Evolutionary conservation across 192 early-diverging fungal species (phyloP).

Genomic region (Phycomyces nitens): DNA sequence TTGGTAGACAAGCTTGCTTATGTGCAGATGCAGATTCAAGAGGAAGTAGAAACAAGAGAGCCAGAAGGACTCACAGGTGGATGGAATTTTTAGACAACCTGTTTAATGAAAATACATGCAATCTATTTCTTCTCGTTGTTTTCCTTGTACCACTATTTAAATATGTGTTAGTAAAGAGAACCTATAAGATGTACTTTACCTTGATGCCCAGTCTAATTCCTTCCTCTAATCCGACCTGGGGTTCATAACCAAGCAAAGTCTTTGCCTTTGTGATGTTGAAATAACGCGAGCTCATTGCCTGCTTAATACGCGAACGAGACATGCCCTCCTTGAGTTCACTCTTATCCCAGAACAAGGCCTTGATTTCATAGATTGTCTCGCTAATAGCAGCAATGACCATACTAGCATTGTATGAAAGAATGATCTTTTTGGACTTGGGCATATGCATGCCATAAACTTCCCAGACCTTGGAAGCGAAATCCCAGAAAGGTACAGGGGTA

Average conservation of each 20-base stretch:
- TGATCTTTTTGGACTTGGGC: conserved; percentile 54
- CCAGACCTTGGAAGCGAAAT: conserved; percentile 73
- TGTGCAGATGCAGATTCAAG: conserved; percentile 62
- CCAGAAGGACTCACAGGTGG: conserved; percentile 20
- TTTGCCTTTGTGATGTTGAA: conserved; percentile 88
- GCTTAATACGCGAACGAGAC: conserved; percentile 73
- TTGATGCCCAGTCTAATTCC: conserved; percentile 39
- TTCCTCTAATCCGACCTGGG: conserved; percentile 52
- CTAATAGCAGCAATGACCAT: conserved; percentile 58
- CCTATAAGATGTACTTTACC: neutral
- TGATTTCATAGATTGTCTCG: conserved; percentile 59
- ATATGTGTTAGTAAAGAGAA: neutral
- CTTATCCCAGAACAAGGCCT: conserved; percentile 55
- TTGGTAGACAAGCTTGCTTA: conserved; percentile 72
- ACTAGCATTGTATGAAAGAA: conserved; percentile 50
- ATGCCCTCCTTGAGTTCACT: conserved; percentile 68
- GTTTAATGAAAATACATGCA: neutral
- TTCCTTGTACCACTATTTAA: conserved; percentile 13
- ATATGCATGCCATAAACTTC: conserved; percentile 53
- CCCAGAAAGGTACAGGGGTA: conserved; percentile 86
- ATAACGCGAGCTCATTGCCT: conserved; percentile 77
- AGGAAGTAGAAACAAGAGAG: conserved; percentile 36
- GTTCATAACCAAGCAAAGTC: conserved; percentile 53
- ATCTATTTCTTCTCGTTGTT: neutral
- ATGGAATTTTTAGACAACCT: conserved; percentile 16